phyloP scores from a whole-genome alignment of 176 grass and related monocot species.

The Tillandsia fasciculata region DNA sequence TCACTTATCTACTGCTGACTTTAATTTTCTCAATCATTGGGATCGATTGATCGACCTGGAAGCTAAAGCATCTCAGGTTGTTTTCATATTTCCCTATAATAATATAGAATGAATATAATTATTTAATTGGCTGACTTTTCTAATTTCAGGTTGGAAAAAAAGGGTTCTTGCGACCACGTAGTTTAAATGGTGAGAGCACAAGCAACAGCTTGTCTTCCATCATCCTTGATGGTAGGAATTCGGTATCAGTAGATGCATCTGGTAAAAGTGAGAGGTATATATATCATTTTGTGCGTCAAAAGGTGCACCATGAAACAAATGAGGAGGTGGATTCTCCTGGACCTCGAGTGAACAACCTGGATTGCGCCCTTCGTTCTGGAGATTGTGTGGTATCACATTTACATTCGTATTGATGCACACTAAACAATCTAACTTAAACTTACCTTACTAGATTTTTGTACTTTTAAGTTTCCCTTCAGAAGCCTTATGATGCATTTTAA shows the following conservation, averaged over 20 bases:
- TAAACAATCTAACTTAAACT: no score
- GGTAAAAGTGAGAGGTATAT: constrained; percentile 61
- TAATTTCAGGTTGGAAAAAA: constrained; percentile 70
- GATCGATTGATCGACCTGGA: constrained; percentile 78
- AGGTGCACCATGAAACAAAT: constrained; percentile 27
- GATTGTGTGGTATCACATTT: constrained; percentile 72
- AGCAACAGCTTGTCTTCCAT: constrained; percentile 25
- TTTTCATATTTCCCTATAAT: constrained; percentile 8
- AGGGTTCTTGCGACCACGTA: constrained; percentile 34
- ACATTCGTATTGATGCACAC: background rate
- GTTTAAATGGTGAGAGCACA: constrained; percentile 26
- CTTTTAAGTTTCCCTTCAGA: no score
- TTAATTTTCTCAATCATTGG: constrained; percentile 90
- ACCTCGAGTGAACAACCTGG: constrained; percentile 32
- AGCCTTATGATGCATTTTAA: no score
- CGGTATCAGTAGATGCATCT: constrained; percentile 42
- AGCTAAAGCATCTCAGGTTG: constrained; percentile 77
- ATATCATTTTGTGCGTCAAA: constrained; percentile 68
- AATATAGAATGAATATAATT: background rate
- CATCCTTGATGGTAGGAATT: constrained; percentile 55
- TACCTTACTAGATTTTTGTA: no score
- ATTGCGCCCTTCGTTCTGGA: constrained; percentile 52
- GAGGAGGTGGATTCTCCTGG: constrained; percentile 17
- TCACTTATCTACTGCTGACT: constrained; percentile 59
- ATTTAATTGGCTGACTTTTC: constrained; percentile 19